phyloP scores from a whole-genome alignment of 2,329 filamentous ascomycete genomes.

The Paecilomyces dactylethromorphus region DNA sequence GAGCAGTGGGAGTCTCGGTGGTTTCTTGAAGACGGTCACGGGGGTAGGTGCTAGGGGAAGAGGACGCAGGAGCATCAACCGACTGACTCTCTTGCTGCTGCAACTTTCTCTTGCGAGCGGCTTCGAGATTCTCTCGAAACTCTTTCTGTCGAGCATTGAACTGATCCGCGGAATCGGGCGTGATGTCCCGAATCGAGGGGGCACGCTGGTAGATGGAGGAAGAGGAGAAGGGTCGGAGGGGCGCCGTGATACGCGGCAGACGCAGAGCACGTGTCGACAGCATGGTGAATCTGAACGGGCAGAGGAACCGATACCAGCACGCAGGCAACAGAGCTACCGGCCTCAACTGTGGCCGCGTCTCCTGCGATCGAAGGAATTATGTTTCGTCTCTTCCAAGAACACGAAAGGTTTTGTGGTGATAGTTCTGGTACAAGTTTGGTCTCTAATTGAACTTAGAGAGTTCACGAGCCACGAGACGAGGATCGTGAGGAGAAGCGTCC shows the following conservation, averaged over 20 bases:
- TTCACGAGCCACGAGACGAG: not conserved
- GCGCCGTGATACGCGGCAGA: slow-evolving; percentile 39
- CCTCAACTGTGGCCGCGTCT: not conserved
- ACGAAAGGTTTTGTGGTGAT: not conserved
- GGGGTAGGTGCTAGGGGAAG: slow-evolving; percentile 21
- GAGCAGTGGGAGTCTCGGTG: slow-evolving; percentile 37
- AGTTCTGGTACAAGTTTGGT: not conserved
- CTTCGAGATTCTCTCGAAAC: slow-evolving; percentile 75
- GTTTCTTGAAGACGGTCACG: slow-evolving; percentile 30
- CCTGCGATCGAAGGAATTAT: not conserved
- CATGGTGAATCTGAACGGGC: slow-evolving; percentile 22
- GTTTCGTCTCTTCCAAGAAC: not conserved
- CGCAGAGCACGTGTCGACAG: slow-evolving; percentile 45
- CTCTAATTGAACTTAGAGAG: not conserved
- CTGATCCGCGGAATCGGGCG: slow-evolving; percentile 59
- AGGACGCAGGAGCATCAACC: slow-evolving; percentile 40
- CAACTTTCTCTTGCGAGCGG: slow-evolving; percentile 68
- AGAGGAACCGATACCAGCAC: slow-evolving; percentile 2
- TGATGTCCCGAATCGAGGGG: slow-evolving; percentile 84
- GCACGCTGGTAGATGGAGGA: slow-evolving; percentile 46
- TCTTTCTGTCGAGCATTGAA: slow-evolving; percentile 81
- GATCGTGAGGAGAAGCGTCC: not conserved
- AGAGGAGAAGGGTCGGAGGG: slow-evolving; percentile 53
- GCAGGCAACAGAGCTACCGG: not conserved
- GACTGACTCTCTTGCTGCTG: slow-evolving; percentile 80